phyloP scores from a whole-genome alignment of 192 early-diverging fungal genomes.

The Coemansia sp. region DNA sequence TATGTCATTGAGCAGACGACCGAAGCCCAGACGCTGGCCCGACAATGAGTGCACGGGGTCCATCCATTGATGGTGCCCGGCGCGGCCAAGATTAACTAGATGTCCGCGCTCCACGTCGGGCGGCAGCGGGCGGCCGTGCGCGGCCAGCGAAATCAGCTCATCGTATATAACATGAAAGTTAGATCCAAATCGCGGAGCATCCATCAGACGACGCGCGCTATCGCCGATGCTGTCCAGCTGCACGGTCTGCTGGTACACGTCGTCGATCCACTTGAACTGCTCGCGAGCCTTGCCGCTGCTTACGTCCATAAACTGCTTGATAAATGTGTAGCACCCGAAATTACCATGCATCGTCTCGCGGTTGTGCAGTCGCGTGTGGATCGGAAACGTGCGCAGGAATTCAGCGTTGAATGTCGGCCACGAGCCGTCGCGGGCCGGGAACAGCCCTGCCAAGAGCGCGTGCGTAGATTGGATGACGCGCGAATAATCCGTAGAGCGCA shows the following conservation, averaged over 20 bases:
- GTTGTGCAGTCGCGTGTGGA: slow-evolving; percentile 18
- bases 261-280: slow-evolving; percentile 26
- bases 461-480: slow-evolving; percentile 65
- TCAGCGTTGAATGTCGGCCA: slow-evolving; percentile 14
- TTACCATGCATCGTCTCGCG: slow-evolving; percentile 41
- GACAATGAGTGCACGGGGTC: background rate
- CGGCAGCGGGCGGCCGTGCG: slow-evolving; percentile 35
- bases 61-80: slow-evolving; percentile 32
- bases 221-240: slow-evolving; percentile 27
- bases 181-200: slow-evolving; percentile 16
- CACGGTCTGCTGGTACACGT: slow-evolving; percentile 27
- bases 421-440: slow-evolving; percentile 13
- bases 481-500: slow-evolving; percentile 60
- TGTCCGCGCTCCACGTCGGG: slow-evolving; percentile 10
- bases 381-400: slow-evolving; percentile 20
- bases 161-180: slow-evolving; percentile 41
- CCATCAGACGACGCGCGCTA: slow-evolving; percentile 7
- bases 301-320: slow-evolving; percentile 14
- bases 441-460: slow-evolving; percentile 59
- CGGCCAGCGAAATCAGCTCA: slow-evolving; percentile 28
- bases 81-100: slow-evolving; percentile 18
- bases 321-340: slow-evolving; percentile 38
- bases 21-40: slow-evolving; percentile 38
- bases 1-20: slow-evolving; percentile 25
- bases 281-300: background rate